Evolutionary conservation across 2,329 filamentous ascomycete species (phyloP).

Genomic region (Grosmannia clavigera): DNA sequence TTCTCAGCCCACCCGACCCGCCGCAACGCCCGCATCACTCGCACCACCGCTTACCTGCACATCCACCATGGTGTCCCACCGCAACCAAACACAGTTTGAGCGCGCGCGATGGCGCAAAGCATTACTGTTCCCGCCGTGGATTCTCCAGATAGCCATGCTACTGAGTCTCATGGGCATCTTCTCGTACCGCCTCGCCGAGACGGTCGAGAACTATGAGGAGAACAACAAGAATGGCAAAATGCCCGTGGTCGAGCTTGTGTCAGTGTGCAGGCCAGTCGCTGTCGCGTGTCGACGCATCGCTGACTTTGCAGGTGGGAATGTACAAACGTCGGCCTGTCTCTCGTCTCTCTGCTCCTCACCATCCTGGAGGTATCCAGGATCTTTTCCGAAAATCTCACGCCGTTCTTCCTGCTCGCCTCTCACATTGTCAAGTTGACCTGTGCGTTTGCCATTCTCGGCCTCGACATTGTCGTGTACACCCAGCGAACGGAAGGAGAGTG

Average conservation of each 20-base stretch:
- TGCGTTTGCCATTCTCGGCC: slow-evolving; percentile 31
- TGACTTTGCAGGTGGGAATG: slow-evolving; percentile 34
- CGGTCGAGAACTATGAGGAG: slow-evolving; percentile 29
- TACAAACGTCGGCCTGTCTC: slow-evolving; percentile 37
- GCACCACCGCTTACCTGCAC: not conserved
- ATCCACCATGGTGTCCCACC: slow-evolving; percentile 20
- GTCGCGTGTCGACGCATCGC: not conserved
- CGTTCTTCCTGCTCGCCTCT: slow-evolving; percentile 39
- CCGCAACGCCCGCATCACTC: not conserved
- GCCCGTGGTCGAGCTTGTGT: slow-evolving; percentile 38
- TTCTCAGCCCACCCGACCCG: not conserved
- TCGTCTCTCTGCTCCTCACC: slow-evolving; percentile 31
- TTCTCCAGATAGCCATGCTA: slow-evolving; percentile 32
- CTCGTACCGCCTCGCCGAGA: slow-evolving; percentile 37
- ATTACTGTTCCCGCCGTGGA: slow-evolving; percentile 38
- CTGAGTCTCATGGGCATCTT: slow-evolving; percentile 38
- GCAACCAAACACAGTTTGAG: slow-evolving; percentile 39
- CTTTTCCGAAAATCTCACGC: slow-evolving; percentile 36
- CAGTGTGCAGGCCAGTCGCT: slow-evolving; percentile 17
- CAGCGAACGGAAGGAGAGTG: slow-evolving; percentile 32
- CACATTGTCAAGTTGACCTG: slow-evolving; percentile 38
- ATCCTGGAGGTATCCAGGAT: slow-evolving; percentile 28
- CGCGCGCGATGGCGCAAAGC: slow-evolving; percentile 37
- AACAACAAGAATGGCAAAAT: slow-evolving; percentile 24
- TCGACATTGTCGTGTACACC: slow-evolving; percentile 40